Evolutionary conservation across 768 basidiomycete species (phyloP).

Genomic region (Mycena polygramma): DNA sequence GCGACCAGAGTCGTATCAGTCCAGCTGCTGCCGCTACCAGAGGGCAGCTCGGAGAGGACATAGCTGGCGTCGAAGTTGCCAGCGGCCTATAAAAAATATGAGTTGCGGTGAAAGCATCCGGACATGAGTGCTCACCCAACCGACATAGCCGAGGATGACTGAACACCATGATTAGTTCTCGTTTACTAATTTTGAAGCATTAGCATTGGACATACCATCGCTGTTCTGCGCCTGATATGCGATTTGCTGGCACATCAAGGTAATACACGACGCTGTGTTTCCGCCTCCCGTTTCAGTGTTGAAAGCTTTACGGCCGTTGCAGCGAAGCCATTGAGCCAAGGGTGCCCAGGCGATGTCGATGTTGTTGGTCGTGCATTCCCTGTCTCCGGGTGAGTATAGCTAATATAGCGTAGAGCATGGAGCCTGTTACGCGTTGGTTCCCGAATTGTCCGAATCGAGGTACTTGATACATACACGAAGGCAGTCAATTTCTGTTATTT

Average conservation of each 20-base stretch:
- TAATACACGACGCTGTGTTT: conserved; percentile 60
- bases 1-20: conserved; percentile 56
- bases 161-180: not conserved
- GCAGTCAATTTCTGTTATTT: no score
- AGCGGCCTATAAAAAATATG: conserved; percentile 47
- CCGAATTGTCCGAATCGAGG: conserved; percentile 67
- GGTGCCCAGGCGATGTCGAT: conserved; percentile 60
- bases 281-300: conserved; percentile 75
- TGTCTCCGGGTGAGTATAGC: conserved; percentile 25
- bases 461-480: conserved; percentile 44
- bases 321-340: conserved; percentile 62
- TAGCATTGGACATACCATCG: conserved; percentile 52
- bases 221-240: conserved; percentile 61
- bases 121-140: conserved; percentile 51
- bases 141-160: conserved; percentile 67
- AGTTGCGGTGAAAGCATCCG: not conserved
- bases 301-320: conserved; percentile 65
- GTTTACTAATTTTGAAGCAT: not conserved
- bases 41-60: conserved; percentile 53
- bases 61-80: conserved; percentile 61
- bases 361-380: conserved; percentile 68
- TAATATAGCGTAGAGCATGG: no score
- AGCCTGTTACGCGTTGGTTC: conserved; percentile 41
- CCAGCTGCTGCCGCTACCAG: conserved; percentile 48
- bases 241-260: conserved; percentile 60